Evolutionary conservation across 1,284 basidiomycete species (phyloP).

Genomic region (Naganishia liquefaciens): DNA sequence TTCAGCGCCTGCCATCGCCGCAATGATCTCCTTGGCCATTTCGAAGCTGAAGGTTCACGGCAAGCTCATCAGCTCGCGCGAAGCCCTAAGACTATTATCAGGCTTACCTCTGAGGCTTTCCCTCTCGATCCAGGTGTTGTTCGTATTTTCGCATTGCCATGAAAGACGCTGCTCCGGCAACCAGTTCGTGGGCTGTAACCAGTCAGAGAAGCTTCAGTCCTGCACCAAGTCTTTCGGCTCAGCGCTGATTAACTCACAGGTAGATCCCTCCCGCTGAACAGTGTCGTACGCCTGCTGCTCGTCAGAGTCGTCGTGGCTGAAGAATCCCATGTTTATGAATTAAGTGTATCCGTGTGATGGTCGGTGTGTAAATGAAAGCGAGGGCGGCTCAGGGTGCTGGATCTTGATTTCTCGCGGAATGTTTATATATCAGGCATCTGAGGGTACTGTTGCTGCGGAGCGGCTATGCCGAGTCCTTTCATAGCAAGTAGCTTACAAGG

Average conservation of each 20-base stretch:
- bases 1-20: constrained; percentile 41
- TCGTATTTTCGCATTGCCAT: constrained; percentile 42
- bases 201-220: neutral
- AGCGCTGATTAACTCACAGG: constrained; percentile 16
- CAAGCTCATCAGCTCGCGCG: neutral
- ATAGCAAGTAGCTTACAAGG: too few relatives aligned
- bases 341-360: constrained; percentile 16
- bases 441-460: too few relatives aligned
- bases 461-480: too few relatives aligned
- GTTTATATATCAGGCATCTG: too few relatives aligned
- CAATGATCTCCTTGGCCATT: constrained; percentile 42
- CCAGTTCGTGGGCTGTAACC: constrained; percentile 28
- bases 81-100: neutral
- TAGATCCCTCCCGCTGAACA: constrained; percentile 26
- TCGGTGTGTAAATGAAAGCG: neutral
- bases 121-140: constrained; percentile 40
- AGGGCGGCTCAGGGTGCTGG: neutral
- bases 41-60: constrained; percentile 16
- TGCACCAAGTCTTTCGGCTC: too few relatives aligned
- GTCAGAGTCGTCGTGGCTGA: constrained; percentile 31
- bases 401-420: neutral
- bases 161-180: constrained; percentile 38
- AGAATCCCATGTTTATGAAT: constrained; percentile 32
- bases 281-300: constrained; percentile 30
- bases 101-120: constrained; percentile 31